Evolutionary conservation across 1,284 basidiomycete genomes (phyloP).

Genomic region (Pisolithus thermaeus): DNA sequence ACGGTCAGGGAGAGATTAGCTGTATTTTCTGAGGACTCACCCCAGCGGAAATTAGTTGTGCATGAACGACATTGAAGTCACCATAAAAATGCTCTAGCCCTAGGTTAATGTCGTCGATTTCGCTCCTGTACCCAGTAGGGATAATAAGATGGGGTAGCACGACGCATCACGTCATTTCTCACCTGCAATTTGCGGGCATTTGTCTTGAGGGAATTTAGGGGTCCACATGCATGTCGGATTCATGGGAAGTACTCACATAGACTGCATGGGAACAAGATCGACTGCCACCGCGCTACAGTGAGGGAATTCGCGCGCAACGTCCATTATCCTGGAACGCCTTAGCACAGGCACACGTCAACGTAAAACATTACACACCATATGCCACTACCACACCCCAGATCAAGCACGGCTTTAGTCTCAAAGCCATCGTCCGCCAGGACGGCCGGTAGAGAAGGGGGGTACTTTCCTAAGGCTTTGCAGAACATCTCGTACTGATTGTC

Average conservation of each 20-base stretch:
- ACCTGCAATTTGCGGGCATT: conserved; percentile 69
- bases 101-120: conserved; percentile 78
- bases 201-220: conserved; percentile 31
- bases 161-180: conserved; percentile 17
- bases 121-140: conserved; percentile 46
- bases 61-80: conserved; percentile 69
- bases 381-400: conserved; percentile 74
- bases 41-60: conserved; percentile 62
- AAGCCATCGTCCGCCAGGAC: conserved; percentile 55
- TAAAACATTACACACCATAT: conserved; percentile 47
- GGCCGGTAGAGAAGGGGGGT: conserved; percentile 48
- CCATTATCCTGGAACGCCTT: conserved; percentile 55
- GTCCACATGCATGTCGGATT: conserved; percentile 9
- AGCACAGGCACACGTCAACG: conserved; percentile 4
- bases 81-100: conserved; percentile 75
- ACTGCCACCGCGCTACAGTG: conserved; percentile 63
- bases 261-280: conserved; percentile 72
- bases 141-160: conserved; percentile 3
- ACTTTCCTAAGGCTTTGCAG: conserved; percentile 57
- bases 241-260: conserved; percentile 40
- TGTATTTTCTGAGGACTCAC: conserved; percentile 37
- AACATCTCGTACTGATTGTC: conserved; percentile 67
- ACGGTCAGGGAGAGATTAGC: conserved; percentile 8
- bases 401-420: conserved; percentile 58
- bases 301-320: conserved; percentile 67